Conservation (phyloP, 78 protist genomes). For the Chrysochromulina tobinii region DNA sequence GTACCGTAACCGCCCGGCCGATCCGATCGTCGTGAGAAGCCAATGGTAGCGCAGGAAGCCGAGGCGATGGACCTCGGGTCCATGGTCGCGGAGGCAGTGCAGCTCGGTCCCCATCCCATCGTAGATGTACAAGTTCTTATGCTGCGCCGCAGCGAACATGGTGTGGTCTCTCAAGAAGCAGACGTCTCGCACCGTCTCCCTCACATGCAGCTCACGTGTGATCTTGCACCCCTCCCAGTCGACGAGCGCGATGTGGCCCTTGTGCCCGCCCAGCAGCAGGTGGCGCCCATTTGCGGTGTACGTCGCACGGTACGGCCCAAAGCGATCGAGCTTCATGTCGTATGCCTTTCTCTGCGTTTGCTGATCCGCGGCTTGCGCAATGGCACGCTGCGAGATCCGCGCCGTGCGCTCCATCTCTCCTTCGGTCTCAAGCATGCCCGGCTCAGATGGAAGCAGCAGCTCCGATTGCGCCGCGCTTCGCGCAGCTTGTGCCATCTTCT, state of each 20-base stretch:
- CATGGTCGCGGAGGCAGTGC: constrained; percentile 77
- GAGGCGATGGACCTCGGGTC: constrained; percentile 52
- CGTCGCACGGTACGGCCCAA: constrained; percentile 82
- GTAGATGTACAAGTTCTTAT: constrained; percentile 85
- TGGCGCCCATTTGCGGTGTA: constrained; percentile 80
- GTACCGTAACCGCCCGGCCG: constrained; percentile 47
- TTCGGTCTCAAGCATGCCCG: constrained; percentile 75
- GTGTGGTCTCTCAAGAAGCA: constrained; percentile 83
- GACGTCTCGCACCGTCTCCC: constrained; percentile 80
- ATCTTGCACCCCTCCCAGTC: constrained; percentile 79
- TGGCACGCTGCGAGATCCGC: constrained; percentile 65
- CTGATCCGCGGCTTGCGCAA: constrained; percentile 67
- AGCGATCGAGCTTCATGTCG: constrained; percentile 52
- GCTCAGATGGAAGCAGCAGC: constrained; percentile 31
- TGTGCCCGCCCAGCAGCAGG: constrained; percentile 84
- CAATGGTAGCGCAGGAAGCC: constrained; percentile 91
- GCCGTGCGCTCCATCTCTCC: constrained; percentile 79
- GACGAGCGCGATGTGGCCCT: constrained; percentile 87
- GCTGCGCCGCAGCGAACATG: constrained; percentile 95
- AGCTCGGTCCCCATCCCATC: constrained; percentile 89
- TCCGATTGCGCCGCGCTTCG: constrained; percentile 8
- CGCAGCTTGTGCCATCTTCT: neutral
- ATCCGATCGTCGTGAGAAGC: constrained; percentile 68
- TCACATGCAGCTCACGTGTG: constrained; percentile 32
- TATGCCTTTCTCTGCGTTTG: constrained; percentile 65